Evolutionary conservation across 768 basidiomycete genomes (phyloP).

Genomic region (Leccinum broughii): DNA sequence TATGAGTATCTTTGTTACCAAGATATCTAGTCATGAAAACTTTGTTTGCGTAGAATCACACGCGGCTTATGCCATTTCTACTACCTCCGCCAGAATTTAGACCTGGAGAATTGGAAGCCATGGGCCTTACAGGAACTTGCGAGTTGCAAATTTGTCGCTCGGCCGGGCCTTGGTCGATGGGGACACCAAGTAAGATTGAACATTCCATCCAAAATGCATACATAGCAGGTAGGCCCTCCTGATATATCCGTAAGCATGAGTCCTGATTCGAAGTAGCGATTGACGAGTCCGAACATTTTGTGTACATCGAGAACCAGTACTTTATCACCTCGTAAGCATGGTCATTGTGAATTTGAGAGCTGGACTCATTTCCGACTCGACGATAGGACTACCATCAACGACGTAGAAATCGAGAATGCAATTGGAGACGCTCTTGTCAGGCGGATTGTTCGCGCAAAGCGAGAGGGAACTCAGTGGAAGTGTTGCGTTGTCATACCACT

Average conservation of each 20-base stretch:
- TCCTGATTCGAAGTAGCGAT: constrained; percentile 8
- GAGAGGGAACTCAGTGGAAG: no score
- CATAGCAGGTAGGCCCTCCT: constrained; percentile 61
- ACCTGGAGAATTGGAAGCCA: constrained; percentile 68
- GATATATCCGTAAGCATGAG: neutral
- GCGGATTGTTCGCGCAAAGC: no score
- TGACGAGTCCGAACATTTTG: neutral
- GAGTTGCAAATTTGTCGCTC: constrained; percentile 97
- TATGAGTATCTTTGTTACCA: constrained; percentile 30
- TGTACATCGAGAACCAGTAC: no score
- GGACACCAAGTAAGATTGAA: constrained; percentile 81
- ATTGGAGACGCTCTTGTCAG: no score
- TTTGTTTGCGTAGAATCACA: constrained; percentile 69
- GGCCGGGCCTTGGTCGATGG: constrained; percentile 95
- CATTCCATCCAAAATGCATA: constrained; percentile 95
- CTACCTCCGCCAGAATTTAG: constrained; percentile 93
- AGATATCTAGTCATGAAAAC: neutral
- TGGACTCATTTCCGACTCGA: no score
- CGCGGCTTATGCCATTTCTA: constrained; percentile 89
- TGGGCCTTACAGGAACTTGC: constrained; percentile 92
- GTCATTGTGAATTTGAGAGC: no score
- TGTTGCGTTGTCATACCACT: no score
- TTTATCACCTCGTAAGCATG: no score
- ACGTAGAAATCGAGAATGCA: no score
- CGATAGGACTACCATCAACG: no score